phyloP scores from a whole-genome alignment of 139 green algal species.

The Tetraselmis chui region DNA sequence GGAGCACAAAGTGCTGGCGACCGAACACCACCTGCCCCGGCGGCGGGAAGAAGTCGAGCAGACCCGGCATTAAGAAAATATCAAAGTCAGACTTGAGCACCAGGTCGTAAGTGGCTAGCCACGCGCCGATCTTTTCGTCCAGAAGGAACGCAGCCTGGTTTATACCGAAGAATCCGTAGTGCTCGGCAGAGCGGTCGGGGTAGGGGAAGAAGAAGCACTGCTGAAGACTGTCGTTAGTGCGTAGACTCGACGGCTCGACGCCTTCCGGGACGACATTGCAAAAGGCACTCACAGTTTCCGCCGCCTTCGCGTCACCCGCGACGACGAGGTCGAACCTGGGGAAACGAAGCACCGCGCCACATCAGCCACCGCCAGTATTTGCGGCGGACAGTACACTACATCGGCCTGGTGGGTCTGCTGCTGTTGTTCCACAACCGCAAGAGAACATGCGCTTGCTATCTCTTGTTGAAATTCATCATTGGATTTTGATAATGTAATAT shows the following conservation, averaged over 20 bases:
- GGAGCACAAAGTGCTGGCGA: background rate
- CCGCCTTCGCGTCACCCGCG: background rate
- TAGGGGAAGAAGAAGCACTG: background rate
- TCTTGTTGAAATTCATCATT: too few relatives aligned
- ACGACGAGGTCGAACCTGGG: background rate
- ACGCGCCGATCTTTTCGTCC: background rate
- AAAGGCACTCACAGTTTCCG: background rate
- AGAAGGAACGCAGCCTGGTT: background rate
- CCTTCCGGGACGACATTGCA: background rate
- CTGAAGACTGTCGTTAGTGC: background rate
- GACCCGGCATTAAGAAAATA: background rate
- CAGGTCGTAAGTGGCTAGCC: background rate
- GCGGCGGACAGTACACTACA: too few relatives aligned
- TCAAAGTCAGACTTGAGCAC: background rate
- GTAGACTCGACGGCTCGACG: background rate
- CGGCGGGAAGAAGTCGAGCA: background rate
- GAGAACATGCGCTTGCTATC: too few relatives aligned
- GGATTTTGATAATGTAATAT: too few relatives aligned
- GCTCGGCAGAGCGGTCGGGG: background rate
- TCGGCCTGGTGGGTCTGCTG: too few relatives aligned
- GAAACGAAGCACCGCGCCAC: too few relatives aligned
- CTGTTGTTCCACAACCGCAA: too few relatives aligned
- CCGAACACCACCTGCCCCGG: background rate
- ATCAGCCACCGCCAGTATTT: too few relatives aligned
- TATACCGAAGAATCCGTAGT: background rate